Conservation (phyloP, 768 basidiomycete genomes). For the Coprinopsis cinerea region DNA sequence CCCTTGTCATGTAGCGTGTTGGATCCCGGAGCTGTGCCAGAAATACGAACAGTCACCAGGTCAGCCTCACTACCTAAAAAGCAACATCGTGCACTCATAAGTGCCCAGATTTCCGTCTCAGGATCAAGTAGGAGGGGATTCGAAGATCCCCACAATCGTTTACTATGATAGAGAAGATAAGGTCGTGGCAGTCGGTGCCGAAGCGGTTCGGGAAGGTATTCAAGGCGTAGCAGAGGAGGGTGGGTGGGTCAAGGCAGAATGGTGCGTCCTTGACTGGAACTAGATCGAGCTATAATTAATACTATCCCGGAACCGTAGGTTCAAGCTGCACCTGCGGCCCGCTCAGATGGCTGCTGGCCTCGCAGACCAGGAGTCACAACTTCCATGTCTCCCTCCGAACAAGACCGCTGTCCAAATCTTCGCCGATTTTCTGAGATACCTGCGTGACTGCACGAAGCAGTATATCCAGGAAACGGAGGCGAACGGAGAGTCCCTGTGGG, state of each 20-base stretch:
- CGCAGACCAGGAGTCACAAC: not conserved
- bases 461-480: slow-evolving; percentile 44
- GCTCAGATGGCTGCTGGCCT: slow-evolving; percentile 7
- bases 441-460: slow-evolving; percentile 33
- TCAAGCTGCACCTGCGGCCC: slow-evolving; percentile 31
- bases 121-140: slow-evolving; percentile 32
- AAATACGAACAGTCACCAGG: slow-evolving; percentile 20
- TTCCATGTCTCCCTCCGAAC: slow-evolving; percentile 36
- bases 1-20: slow-evolving; percentile 22
- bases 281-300: not conserved
- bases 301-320: slow-evolving; percentile 16
- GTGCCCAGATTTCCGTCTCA: slow-evolving; percentile 38
- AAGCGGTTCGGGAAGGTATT: slow-evolving; percentile 31
- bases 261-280: slow-evolving; percentile 21
- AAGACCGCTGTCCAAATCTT: slow-evolving; percentile 36
- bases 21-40: slow-evolving; percentile 28
- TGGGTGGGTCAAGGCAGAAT: slow-evolving; percentile 41
- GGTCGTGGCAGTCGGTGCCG: slow-evolving; percentile 36
- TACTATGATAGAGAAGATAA: slow-evolving; percentile 35
- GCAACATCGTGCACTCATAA: not conserved
- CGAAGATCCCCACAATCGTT: slow-evolving; percentile 43
- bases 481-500: slow-evolving; percentile 38
- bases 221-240: slow-evolving; percentile 34
- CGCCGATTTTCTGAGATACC: slow-evolving; percentile 42
- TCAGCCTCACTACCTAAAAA: not conserved